Base-by-base conservation (phyloP, 2,329 filamentous ascomycete species). In the Xylaria sp. region DNA sequence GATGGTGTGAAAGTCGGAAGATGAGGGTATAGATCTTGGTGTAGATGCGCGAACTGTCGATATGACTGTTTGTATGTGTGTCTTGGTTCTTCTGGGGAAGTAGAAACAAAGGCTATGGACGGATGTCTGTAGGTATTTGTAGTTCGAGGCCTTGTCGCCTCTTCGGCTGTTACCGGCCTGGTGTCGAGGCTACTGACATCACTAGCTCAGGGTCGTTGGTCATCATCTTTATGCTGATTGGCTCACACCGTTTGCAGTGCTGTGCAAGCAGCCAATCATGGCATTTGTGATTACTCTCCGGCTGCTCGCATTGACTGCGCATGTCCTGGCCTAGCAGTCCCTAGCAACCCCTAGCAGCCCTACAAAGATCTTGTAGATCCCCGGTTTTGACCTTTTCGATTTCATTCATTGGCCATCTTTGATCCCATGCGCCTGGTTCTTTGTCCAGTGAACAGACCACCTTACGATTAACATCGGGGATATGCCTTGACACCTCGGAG, bases 201-300 rank as follows among this genome's bases (percentile, higher is more conserved):
- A 61, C 59, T 44, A 19, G 37, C 34, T 29, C 7, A 45, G 42
- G n/a, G 46, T 19, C 17, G 52, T 40, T 54, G 56, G 60, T 63
- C 42, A 63, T 63, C 60, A 61, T 47, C 41, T 57, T 21, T 39
- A 18, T 4, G 22, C 38, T 60, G 22, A 63, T 63, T 63, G 60
- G 60, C 24, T 39, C 6, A 4, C 16, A 11, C 2, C 13, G 21
- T 26, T 8, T 2, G 1, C 37, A 34, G 19, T 7, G 24, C 21
- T 29, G 17, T 9, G 0, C 18, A 8, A 8, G 7, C 45, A 29
- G 4, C 60, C 60, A 61, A 62, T 62, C 50, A 50, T 9, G 38
- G 29, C 18, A 22, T 41, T 39, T 38, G 7, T 59, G 56, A 62
- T 61, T 62, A 59, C 50, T 54, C 52, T 38, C 7, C 21, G 38